These are phyloP conservation scores for Amoebophrya sp. DNA, from an alignment of 169 alveolate genomes.

Conservation along the genomic window DNA sequence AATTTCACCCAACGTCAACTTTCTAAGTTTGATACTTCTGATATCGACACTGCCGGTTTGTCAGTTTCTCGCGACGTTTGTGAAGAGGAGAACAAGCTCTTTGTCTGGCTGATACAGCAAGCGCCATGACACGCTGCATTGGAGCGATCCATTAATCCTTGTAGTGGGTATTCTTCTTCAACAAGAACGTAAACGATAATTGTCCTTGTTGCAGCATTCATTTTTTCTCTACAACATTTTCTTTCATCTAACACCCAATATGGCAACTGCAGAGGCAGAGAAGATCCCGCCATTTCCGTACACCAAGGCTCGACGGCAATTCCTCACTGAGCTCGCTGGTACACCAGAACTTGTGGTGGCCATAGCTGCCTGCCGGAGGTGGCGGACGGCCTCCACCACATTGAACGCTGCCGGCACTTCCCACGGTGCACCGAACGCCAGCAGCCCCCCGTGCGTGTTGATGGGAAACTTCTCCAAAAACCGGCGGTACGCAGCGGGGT, in stretches of 20 bases:
- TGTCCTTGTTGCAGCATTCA: no score
- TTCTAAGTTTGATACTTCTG: no score
- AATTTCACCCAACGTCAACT: no score
- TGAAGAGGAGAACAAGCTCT: no score
- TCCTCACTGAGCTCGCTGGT: neutral
- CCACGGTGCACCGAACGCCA: constrained; percentile 45
- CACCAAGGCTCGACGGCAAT: neutral
- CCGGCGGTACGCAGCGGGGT: neutral
- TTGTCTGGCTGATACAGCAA: no score
- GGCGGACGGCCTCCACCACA: neutral
- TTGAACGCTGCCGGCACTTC: constrained; percentile 29
- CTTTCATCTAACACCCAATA: constrained; percentile 20
- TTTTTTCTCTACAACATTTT: no score
- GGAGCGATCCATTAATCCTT: no score
- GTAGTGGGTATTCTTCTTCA: no score
- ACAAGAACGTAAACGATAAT: no score
- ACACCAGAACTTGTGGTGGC: neutral
- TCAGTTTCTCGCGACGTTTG: no score
- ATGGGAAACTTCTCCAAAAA: constrained; percentile 28
- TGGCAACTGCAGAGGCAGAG: constrained; percentile 41
- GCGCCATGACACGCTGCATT: no score
- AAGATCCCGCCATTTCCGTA: constrained; percentile 46
- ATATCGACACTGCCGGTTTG: no score
- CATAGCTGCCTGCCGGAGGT: neutral
- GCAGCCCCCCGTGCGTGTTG: constrained; percentile 45